Base-by-base conservation (phyloP, 768 basidiomycete genomes). In the Lentinula sp. region DNA sequence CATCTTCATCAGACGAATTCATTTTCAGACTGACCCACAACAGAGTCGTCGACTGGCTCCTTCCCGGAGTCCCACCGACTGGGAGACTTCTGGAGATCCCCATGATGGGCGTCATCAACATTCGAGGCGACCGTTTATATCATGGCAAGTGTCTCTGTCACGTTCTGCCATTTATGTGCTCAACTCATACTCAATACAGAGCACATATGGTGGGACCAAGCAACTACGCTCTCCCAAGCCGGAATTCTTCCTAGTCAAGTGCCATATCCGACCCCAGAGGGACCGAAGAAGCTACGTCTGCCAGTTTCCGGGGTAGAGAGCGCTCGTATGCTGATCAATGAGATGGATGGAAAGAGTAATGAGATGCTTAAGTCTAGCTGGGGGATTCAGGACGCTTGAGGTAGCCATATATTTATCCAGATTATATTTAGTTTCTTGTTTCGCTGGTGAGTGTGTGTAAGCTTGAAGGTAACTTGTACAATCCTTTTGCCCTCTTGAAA, bases 31-130 rank as follows among this genome's bases (percentile, higher is more conserved):
- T 75, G 10, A 82, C 80, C 3, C 80, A 82, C 56, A 76, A 78
- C 64, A 72, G 70, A 18, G 67, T 66, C 37, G 69, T 81, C 45
- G 78, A 80, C 63, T 81, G 78, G 76, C 70, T 82, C 13, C 75
- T 84, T 18, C 83, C 84, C 4, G 78, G 80, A 1, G 76, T 85
- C 21, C 82, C 82, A 3, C 76, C 82, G 0, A 83, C 80, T 1
- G 78, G 78, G 13, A 80, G 75, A 65, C 76, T 76, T 46, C 62
- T 85, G 9, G 61, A 73, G 1, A 75, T 85, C 53, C 83, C 84
- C 2, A 80, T 83, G 77, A 70, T 82, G 23, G 80, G 78, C 10
- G 78, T 85, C n/a, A 80, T 85, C 40, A 82, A 80, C 62, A 73
- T 85, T 54, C 75, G 75, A 18, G 75, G 75, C 0, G 75, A 76